These are phyloP conservation scores for Knufia fluminis DNA, from an alignment of 2,329 filamentous ascomycete genomes.

Conservation along the genomic window DNA sequence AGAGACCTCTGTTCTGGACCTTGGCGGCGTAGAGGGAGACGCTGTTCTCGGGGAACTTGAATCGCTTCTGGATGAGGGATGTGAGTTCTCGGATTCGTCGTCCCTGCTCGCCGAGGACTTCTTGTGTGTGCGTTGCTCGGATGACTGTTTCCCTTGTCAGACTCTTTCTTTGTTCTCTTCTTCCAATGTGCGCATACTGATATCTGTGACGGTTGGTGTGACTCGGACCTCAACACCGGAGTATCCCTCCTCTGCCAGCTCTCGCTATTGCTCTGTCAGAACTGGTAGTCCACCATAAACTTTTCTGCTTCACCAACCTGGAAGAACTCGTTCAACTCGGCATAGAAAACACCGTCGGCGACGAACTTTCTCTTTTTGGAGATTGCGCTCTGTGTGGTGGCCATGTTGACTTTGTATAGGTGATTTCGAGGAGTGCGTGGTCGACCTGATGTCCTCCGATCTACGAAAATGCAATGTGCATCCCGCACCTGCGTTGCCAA, in stretches of 20 bases:
- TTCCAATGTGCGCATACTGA: slow-evolving; percentile 50
- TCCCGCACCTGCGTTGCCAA: background rate
- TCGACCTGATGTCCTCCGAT: no score
- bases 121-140: slow-evolving; percentile 99
- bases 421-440: background rate
- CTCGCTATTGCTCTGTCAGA: slow-evolving; percentile 47
- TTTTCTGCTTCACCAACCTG: slow-evolving; percentile 37
- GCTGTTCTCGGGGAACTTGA: slow-evolving; percentile 99
- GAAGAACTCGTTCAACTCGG: slow-evolving; percentile 99
- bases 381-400: slow-evolving; percentile 43
- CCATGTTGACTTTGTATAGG: slow-evolving; percentile 31
- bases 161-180: background rate
- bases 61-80: slow-evolving; percentile 99
- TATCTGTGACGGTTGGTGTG: slow-evolving; percentile 98
- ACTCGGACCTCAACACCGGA: slow-evolving; percentile 99
- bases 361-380: slow-evolving; percentile 62
- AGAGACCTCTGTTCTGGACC: slow-evolving; percentile 99
- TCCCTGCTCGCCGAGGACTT: slow-evolving; percentile 99
- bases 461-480: no score
- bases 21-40: slow-evolving; percentile 99
- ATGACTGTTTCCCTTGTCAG: slow-evolving; percentile 52
- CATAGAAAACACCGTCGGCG: slow-evolving; percentile 99
- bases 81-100: slow-evolving; percentile 99
- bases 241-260: slow-evolving; percentile 99
- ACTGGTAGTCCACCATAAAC: background rate